Percentiles rank a stretch among this genome's conserved stretches.
Evolutionary conservation across 192 early-diverging fungal species (phyloP).

Genomic region (Gamsiella multidivaricata): DNA sequence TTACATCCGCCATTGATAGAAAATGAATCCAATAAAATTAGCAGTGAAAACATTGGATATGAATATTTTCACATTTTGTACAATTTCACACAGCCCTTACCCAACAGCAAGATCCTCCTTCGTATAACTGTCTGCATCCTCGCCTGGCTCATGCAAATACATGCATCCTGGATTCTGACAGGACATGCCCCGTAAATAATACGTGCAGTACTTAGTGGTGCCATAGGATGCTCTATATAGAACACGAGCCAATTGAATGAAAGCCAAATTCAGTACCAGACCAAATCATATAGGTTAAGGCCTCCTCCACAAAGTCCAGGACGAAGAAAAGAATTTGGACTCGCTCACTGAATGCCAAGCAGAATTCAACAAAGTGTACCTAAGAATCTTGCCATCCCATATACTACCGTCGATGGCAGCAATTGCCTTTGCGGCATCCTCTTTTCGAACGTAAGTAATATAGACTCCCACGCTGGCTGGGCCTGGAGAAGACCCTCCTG

Average conservation of each 20-base stretch:
- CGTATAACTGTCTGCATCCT: conserved; percentile 92
- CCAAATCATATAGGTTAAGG: too few relatives aligned
- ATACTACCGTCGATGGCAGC: conserved; percentile 94
- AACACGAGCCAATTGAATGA: conserved; percentile 4
- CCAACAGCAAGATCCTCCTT: conserved; percentile 88
- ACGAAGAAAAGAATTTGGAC: too few relatives aligned
- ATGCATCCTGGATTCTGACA: conserved; percentile 96
- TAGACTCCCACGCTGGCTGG: conserved; percentile 84
- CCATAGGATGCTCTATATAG: conserved; percentile 88
- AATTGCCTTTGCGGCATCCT: conserved; percentile 93
- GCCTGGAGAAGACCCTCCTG: conserved; percentile 41
- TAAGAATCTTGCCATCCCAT: conserved; percentile 85
- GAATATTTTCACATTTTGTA: background rate
- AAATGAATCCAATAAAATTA: too few relatives aligned
- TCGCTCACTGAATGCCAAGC: too few relatives aligned
- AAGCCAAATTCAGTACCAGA: too few relatives aligned
- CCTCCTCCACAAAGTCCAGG: too few relatives aligned
- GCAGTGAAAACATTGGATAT: background rate
- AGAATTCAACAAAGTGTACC: too few relatives aligned
- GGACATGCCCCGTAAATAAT: conserved; percentile 88
- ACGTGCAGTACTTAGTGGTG: conserved; percentile 98
- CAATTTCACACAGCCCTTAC: conserved; percentile 46
- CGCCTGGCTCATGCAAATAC: conserved; percentile 94
- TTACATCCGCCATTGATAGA: too few relatives aligned
- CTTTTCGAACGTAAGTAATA: conserved; percentile 90